phyloP scores from a whole-genome alignment of 768 basidiomycete genomes.

The Calocera cornea region DNA sequence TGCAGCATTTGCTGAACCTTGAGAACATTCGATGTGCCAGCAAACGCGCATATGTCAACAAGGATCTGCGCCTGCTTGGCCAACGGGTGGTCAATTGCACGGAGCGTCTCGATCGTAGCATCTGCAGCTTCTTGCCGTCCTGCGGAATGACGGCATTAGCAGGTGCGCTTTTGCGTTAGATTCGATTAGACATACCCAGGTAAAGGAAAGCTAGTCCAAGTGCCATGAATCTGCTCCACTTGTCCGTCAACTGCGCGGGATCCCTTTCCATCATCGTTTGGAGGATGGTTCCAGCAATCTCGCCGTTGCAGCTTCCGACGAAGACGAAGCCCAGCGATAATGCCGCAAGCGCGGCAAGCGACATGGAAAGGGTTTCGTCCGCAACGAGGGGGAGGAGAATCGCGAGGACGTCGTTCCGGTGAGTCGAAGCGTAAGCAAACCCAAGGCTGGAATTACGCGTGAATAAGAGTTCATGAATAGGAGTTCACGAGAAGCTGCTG shows the following conservation, averaged over 20 bases:
- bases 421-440: constrained; percentile 87
- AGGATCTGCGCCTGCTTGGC: constrained; percentile 83
- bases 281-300: constrained; percentile 76
- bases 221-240: constrained; percentile 86
- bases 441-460: constrained; percentile 44
- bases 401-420: constrained; percentile 67
- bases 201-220: constrained; percentile 82
- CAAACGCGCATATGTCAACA: constrained; percentile 87
- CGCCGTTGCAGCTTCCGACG: constrained; percentile 88
- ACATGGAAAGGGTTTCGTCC: constrained; percentile 76
- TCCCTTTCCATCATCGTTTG: constrained; percentile 79
- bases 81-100: constrained; percentile 85
- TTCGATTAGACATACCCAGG: constrained; percentile 47
- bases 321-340: constrained; percentile 89
- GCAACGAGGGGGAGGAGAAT: constrained; percentile 68
- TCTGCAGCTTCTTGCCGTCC: constrained; percentile 88
- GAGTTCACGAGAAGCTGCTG: not conserved
- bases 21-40: constrained; percentile 89
- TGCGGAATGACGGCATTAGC: constrained; percentile 22
- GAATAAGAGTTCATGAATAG: not conserved
- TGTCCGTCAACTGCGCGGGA: constrained; percentile 60
- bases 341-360: constrained; percentile 73
- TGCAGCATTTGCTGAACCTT: constrained; percentile 87
- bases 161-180: not conserved
- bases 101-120: constrained; percentile 82